These are phyloP conservation scores for Laguncularia racemosa DNA, from an alignment of 345 rosid species.

Conservation along the genomic window DNA sequence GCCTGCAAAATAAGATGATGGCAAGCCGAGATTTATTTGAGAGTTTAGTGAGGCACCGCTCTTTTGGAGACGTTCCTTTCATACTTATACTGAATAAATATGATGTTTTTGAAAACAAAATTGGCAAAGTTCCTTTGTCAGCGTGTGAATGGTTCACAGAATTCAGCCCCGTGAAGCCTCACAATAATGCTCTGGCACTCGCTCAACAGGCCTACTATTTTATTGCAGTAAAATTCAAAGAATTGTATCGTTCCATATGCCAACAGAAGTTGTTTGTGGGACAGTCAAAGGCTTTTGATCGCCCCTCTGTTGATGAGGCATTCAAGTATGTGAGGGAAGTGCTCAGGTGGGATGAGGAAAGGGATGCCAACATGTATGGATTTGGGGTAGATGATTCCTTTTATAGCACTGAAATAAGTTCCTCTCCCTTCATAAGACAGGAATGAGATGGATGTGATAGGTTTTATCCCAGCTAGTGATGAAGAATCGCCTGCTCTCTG, in stretches of 20 bases:
- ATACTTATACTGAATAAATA: slow-evolving; percentile 49
- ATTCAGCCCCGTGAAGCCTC: slow-evolving; percentile 38
- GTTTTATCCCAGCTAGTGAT: not conserved
- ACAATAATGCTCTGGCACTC: slow-evolving; percentile 30
- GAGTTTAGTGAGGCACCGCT: slow-evolving; percentile 39
- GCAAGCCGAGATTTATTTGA: slow-evolving; percentile 44
- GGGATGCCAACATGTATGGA: slow-evolving; percentile 27
- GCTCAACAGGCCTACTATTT: slow-evolving; percentile 51
- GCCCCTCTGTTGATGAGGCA: slow-evolving; percentile 34
- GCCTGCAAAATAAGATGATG: slow-evolving; percentile 42
- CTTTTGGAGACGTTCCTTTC: slow-evolving; percentile 40
- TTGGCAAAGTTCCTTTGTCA: slow-evolving; percentile 29
- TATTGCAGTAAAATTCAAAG: slow-evolving; percentile 51
- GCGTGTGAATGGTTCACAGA: slow-evolving; percentile 53
- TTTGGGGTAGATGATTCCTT: slow-evolving; percentile 34
- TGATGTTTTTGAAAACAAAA: slow-evolving; percentile 45
- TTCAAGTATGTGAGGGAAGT: slow-evolving; percentile 50
- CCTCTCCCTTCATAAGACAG: slow-evolving; percentile 29
- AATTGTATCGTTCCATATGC: slow-evolving; percentile 30
- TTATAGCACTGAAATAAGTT: slow-evolving; percentile 41
- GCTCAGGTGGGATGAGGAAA: slow-evolving; percentile 59
- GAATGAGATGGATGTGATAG: slow-evolving; percentile 13
- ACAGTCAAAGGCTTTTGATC: slow-evolving; percentile 35
- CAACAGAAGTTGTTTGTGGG: slow-evolving; percentile 42
- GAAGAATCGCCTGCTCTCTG: no score